Evolutionary conservation across 768 basidiomycete genomes (phyloP), one percentile per base, ranked within the genome.

Genomic region (Mycena polygramma): DNA sequence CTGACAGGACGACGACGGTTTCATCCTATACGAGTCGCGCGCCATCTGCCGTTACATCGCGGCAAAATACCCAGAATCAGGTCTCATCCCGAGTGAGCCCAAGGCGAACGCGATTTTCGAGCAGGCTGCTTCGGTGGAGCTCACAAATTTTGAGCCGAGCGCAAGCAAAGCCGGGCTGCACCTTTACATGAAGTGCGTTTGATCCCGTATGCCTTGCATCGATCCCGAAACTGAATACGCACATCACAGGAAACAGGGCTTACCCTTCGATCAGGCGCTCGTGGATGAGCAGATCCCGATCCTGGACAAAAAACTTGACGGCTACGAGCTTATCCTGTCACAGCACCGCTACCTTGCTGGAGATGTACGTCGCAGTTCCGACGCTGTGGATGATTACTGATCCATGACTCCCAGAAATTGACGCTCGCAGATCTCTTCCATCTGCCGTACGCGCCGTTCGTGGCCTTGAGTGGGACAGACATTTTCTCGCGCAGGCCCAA

Each of bases 31-130:
- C 76, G 86, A 86, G 69, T 80, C 81, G 22, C 84, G 87, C 49
- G 85, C 86, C 0, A 86, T 88, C 57, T 70, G 66, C 19, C 82
- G 84, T 30, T 89, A 88, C 75, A 62, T 87, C 71, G 80, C 80
- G 62, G 74, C 73, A 58, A 87, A 86, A 73, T 81, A 86, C 66
- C 74, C 79, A 1, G 48, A 71, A 48, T 80, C 84, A 70, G 83
- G 84, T 15, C 80, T 87, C 49, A 74, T 85, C 41, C 87, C 88
- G 24, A 73, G 58, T 3, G 69, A 70, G 5, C 46, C 53, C 43
- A 48, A 60, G 41, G 30, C 30, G 30, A 30, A 30, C n/a, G 83
- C 81, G 7, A 73, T 78, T 22, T 80, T 82, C 62, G 60, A 71
- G 65, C 60, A 66, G 66, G 65, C 66, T 13, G 57, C 57, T 24